phyloP scores from a whole-genome alignment of 2,329 filamentous ascomycete genomes.

The Fusarium sp. region DNA sequence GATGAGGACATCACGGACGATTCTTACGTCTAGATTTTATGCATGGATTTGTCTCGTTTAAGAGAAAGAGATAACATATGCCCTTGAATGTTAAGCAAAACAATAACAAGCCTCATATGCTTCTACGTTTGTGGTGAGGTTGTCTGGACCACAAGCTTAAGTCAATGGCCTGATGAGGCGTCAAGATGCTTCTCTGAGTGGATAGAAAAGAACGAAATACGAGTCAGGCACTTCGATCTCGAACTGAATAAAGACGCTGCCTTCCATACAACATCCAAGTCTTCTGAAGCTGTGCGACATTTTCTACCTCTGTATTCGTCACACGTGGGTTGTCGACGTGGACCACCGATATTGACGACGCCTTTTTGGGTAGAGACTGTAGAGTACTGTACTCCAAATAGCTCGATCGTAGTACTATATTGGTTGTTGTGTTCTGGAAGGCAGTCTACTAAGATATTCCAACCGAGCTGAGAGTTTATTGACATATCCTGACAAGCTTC shows the following conservation, averaged over 20 bases:
- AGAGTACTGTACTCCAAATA: neutral
- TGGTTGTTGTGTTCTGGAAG: neutral
- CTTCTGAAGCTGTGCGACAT: slow-evolving; percentile 19
- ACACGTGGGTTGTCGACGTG: slow-evolving; percentile 37
- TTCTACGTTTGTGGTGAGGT: neutral
- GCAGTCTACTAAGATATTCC: neutral
- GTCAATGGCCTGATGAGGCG: slow-evolving; percentile 2
- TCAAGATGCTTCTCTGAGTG: neutral
- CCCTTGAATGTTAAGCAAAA: no score
- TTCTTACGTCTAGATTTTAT: neutral
- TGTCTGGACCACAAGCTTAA: neutral
- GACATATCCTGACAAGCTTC: neutral
- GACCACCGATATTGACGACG: slow-evolving; percentile 14
- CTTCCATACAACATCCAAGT: neutral
- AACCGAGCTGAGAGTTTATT: neutral
- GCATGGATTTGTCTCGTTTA: neutral
- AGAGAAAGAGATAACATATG: accelerated
- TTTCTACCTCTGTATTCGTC: slow-evolving; percentile 26
- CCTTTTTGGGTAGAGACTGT: neutral
- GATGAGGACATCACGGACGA: neutral
- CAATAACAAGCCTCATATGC: neutral
- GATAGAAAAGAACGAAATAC: neutral
- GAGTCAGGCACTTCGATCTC: neutral
- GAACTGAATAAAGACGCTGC: neutral
- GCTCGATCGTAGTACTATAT: neutral